These are phyloP conservation scores for Rhododendron mucronatum DNA, from an alignment of 148 eudicot genomes.

Conservation along the genomic window DNA sequence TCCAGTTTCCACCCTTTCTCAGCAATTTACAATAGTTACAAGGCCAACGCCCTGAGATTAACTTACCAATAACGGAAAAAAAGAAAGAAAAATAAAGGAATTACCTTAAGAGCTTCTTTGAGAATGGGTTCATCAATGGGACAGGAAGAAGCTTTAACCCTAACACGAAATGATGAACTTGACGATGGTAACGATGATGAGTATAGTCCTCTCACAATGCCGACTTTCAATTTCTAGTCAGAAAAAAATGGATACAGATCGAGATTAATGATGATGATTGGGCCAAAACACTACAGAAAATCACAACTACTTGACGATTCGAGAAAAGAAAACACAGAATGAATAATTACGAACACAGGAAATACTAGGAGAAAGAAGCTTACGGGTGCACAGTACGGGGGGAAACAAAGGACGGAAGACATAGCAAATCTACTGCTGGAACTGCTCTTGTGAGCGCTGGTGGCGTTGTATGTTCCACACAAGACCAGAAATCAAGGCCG, in stretches of 20 bases:
- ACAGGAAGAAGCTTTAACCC: conserved; percentile 38
- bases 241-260: neutral
- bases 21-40: neutral
- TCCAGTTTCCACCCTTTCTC: neutral
- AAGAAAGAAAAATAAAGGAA: neutral
- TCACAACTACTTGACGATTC: neutral
- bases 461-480: neutral
- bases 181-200: neutral
- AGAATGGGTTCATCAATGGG: conserved; percentile 44
- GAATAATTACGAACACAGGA: neutral
- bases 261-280: neutral
- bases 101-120: conserved; percentile 56
- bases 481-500: neutral
- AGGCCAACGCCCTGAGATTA: neutral
- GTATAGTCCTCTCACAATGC: neutral
- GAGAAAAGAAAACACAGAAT: neutral
- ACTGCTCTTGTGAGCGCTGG: neutral
- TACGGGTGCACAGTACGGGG: neutral
- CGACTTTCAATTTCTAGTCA: neutral
- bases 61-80: neutral
- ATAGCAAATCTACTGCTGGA: neutral
- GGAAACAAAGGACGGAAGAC: neutral
- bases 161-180: neutral
- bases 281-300: neutral
- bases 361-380: neutral